phyloP scores from a whole-genome alignment of 352 stramenopile species.

The Phytophthora sp. region DNA sequence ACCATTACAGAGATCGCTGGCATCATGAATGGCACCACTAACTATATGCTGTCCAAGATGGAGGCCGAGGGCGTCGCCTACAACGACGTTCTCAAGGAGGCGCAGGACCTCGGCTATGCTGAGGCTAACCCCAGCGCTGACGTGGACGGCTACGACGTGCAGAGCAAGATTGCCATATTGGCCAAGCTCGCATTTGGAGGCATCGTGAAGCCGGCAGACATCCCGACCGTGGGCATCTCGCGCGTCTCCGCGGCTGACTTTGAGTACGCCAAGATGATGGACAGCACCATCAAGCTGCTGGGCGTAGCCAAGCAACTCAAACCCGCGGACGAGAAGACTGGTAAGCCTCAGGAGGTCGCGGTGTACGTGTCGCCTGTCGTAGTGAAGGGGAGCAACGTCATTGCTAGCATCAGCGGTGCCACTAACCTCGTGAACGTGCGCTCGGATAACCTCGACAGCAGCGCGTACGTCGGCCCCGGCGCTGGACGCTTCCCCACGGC shows the following conservation, averaged over 20 bases:
- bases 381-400: constrained; percentile 89
- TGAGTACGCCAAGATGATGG: constrained; percentile 95
- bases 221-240: constrained; percentile 94
- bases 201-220: constrained; percentile 85
- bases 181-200: constrained; percentile 94
- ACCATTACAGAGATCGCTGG: constrained; percentile 93
- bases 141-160: constrained; percentile 96
- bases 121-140: constrained; percentile 96
- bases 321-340: constrained; percentile 73
- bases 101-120: constrained; percentile 92
- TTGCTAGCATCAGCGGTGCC: constrained; percentile 87
- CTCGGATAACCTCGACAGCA: constrained; percentile 90
- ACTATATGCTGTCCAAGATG: constrained; percentile 99
- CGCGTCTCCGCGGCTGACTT: constrained; percentile 93
- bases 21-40: constrained; percentile 98
- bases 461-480: constrained; percentile 92
- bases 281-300: constrained; percentile 97
- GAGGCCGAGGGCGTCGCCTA: constrained; percentile 93
- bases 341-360: constrained; percentile 80
- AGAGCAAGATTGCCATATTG: constrained; percentile 96
- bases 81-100: constrained; percentile 92
- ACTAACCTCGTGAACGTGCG: constrained; percentile 94
- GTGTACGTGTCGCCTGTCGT: constrained; percentile 96
- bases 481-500: constrained; percentile 95
- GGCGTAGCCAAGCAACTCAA: constrained; percentile 85